These are phyloP conservation scores for Oryza glumipatula DNA, from an alignment of 176 grass and related monocot species.

Conservation along the genomic window DNA sequence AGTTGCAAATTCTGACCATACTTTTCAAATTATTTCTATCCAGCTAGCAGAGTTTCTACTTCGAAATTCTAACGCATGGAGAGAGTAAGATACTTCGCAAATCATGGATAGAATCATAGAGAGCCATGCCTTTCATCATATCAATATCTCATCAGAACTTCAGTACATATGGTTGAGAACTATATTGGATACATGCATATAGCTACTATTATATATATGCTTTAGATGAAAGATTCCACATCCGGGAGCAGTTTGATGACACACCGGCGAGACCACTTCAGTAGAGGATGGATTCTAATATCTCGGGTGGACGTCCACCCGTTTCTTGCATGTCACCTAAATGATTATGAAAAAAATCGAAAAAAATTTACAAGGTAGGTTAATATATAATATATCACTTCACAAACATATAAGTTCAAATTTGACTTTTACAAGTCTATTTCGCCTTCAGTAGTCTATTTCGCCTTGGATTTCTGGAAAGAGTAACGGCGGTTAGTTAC, in stretches of 20 bases:
- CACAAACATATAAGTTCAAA: too few relatives aligned
- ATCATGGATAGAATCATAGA: not conserved
- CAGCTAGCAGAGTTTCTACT: too few relatives aligned
- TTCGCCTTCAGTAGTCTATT: not conserved
- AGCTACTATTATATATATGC: not conserved
- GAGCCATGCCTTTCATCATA: not conserved
- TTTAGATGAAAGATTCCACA: not conserved
- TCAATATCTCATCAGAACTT: not conserved
- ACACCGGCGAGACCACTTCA: not conserved
- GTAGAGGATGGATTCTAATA: too few relatives aligned
- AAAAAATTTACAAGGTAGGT: too few relatives aligned
- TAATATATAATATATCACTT: too few relatives aligned
- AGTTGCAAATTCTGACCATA: too few relatives aligned
- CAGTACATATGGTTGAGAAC: not conserved
- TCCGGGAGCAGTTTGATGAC: not conserved
- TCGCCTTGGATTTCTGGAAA: conserved; percentile 15
- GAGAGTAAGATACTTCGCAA: not conserved
- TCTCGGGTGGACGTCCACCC: too few relatives aligned
- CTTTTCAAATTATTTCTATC: too few relatives aligned
- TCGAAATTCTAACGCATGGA: not conserved
- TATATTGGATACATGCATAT: not conserved
- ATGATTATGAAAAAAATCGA: too few relatives aligned
- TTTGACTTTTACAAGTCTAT: too few relatives aligned
- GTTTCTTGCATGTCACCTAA: too few relatives aligned
- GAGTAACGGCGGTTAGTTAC: not conserved